A percentile compares a stretch with the other conserved stretches of the same genome.
Conservation (phyloP, 2,329 filamentous ascomycete species). For the Westerdykella ornata region DNA sequence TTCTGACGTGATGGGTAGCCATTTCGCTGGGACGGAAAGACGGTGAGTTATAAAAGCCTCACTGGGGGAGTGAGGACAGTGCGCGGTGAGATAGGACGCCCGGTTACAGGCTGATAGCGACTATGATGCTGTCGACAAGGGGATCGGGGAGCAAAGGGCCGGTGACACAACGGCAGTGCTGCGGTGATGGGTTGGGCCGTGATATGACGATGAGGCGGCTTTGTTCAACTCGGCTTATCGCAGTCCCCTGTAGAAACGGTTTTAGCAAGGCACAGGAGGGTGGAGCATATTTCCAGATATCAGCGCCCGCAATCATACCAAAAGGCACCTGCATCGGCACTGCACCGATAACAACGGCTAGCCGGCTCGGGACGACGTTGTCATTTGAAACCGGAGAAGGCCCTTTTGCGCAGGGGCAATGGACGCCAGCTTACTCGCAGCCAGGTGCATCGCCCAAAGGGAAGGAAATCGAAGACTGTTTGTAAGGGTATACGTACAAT, state of each 20-base stretch:
- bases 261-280: slow-evolving; percentile 32
- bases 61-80: slow-evolving; percentile 26
- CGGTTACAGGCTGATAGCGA: slow-evolving; percentile 11
- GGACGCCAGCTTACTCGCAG: too few relatives aligned
- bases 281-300: background rate
- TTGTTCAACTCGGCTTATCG: slow-evolving; percentile 34
- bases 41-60: slow-evolving; percentile 33
- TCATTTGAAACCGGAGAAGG: too few relatives aligned
- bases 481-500: too few relatives aligned
- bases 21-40: slow-evolving; percentile 26
- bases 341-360: too few relatives aligned
- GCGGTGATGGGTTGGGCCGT: slow-evolving; percentile 15
- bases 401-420: too few relatives aligned
- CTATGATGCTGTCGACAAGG: slow-evolving; percentile 16
- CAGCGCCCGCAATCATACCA: too few relatives aligned
- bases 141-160: slow-evolving; percentile 26
- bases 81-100: slow-evolving; percentile 17
- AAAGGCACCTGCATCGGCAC: too few relatives aligned
- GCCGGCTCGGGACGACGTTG: too few relatives aligned
- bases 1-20: slow-evolving; percentile 32
- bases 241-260: slow-evolving; percentile 24
- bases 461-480: too few relatives aligned
- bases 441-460: too few relatives aligned
- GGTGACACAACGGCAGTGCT: slow-evolving; percentile 33
- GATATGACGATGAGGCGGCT: slow-evolving; percentile 33